phyloP scores from a whole-genome alignment of 1,284 basidiomycete species.

The Thecaphora thlaspeos region DNA sequence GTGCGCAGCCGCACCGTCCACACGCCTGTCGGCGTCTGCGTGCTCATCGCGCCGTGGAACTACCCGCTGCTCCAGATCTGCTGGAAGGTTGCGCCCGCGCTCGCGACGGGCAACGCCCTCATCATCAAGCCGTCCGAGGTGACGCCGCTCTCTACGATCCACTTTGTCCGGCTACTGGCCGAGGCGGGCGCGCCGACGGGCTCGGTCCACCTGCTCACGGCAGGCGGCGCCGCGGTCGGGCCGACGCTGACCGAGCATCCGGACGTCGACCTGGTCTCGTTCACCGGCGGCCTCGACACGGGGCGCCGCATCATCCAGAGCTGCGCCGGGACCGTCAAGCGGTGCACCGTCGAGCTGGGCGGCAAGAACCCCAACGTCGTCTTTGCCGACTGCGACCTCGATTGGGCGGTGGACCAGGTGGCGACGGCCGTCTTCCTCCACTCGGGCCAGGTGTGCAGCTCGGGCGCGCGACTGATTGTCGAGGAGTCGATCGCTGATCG shows the following conservation, averaged over 20 bases:
- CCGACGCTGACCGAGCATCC: conserved; percentile 45
- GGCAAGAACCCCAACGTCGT: conserved; percentile 58
- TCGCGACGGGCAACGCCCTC: conserved; percentile 53
- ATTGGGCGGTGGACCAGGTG: conserved; percentile 54
- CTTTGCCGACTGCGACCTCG: conserved; percentile 54
- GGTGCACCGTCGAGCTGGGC: conserved; percentile 55
- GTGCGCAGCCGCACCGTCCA: conserved; percentile 45
- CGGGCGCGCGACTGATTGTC: conserved; percentile 54
- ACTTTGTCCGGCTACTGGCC: conserved; percentile 49
- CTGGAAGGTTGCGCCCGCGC: conserved; percentile 57
- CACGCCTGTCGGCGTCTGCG: conserved; percentile 56
- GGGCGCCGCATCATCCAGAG: conserved; percentile 49
- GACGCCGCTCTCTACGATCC: conserved; percentile 54
- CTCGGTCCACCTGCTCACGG: conserved; percentile 53
- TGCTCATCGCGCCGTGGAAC: conserved; percentile 57
- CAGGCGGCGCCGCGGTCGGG: conserved; percentile 49
- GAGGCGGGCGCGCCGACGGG: conserved; percentile 51
- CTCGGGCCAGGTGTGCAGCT: conserved; percentile 57
- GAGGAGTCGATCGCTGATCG: conserved; percentile 55
- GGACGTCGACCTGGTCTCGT: conserved; percentile 55
- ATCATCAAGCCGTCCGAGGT: conserved; percentile 58
- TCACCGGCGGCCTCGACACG: conserved; percentile 55
- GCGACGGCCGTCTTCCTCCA: conserved; percentile 55
- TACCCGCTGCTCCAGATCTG: conserved; percentile 56
- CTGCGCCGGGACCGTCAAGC: conserved; percentile 51